Evolutionary conservation across 1,284 basidiomycete species (phyloP).

Genomic region (Pterula multifida): DNA sequence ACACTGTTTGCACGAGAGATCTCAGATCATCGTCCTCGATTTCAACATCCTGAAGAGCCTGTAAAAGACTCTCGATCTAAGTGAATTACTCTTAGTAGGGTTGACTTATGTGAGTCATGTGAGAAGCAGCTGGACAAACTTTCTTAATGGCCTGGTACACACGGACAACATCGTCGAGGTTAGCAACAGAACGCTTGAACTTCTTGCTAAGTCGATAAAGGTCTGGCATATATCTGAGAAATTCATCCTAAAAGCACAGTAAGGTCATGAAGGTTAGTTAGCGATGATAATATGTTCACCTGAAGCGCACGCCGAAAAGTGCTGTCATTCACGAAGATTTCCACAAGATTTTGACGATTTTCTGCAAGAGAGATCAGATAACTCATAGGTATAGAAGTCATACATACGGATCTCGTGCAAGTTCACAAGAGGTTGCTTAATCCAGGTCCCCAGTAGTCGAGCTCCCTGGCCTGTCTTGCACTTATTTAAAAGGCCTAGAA

Average conservation of each 20-base stretch:
- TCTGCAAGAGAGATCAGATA: constrained; percentile 25
- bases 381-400: not conserved
- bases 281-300: constrained; percentile 25
- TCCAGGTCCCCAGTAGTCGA: constrained; percentile 84
- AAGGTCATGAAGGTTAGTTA: constrained; percentile 1
- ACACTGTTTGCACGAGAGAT: not conserved
- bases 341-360: constrained; percentile 79
- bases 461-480: constrained; percentile 96
- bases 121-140: constrained; percentile 29
- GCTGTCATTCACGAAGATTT: constrained; percentile 76
- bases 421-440: constrained; percentile 95
- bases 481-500: constrained; percentile 86
- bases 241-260: constrained; percentile 52
- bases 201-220: constrained; percentile 88
- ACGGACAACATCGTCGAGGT: constrained; percentile 90
- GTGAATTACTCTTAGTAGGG: not conserved
- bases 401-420: constrained; percentile 82
- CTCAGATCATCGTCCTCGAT: not conserved
- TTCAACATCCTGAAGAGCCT: not conserved
- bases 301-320: constrained; percentile 64
- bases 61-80: not conserved
- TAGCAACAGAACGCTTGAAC: constrained; percentile 78
- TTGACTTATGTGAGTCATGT: not conserved
- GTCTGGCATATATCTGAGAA: constrained; percentile 88
- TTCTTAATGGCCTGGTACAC: constrained; percentile 78